Percentiles rank a stretch among this genome's conserved stretches.
Conservation (phyloP, 768 basidiomycete species). For the Crepidotus variabilis region DNA sequence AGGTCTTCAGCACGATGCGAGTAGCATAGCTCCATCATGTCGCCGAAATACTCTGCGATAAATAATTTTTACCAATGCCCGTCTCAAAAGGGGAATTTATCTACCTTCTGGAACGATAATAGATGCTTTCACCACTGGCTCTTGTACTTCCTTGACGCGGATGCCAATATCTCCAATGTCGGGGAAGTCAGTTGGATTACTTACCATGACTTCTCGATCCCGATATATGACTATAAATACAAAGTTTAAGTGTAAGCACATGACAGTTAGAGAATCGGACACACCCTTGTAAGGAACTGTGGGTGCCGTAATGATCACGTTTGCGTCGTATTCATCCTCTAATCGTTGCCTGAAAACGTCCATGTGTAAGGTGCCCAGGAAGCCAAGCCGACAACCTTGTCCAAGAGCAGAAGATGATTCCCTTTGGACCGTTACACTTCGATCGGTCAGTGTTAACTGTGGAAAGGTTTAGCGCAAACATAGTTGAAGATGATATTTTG, state of each 20-base stretch:
- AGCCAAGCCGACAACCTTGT: slow-evolving; percentile 92
- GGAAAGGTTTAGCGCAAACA: slow-evolving; percentile 10
- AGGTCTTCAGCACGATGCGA: slow-evolving; percentile 79
- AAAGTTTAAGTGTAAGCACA: slow-evolving; percentile 1
- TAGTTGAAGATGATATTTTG: slow-evolving; percentile 9
- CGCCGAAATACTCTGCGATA: slow-evolving; percentile 79
- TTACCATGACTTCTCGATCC: slow-evolving; percentile 61
- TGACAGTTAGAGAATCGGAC: slow-evolving; percentile 8
- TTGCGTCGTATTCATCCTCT: slow-evolving; percentile 95
- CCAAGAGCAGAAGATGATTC: slow-evolving; percentile 94
- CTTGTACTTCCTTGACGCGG: slow-evolving; percentile 75
- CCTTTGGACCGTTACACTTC: slow-evolving; percentile 85
- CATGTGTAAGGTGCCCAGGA: slow-evolving; percentile 95
- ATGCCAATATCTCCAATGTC: slow-evolving; percentile 62
- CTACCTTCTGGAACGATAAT: slow-evolving; percentile 93
- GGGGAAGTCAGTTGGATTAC: slow-evolving; percentile 96
- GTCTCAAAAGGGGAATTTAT: slow-evolving; percentile 7
- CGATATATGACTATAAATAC: slow-evolving; percentile 64
- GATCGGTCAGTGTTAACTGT: slow-evolving; percentile 80
- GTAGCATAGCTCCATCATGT: slow-evolving; percentile 94
- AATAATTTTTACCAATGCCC: neutral
- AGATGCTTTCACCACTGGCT: slow-evolving; percentile 90
- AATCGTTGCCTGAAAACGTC: slow-evolving; percentile 93
- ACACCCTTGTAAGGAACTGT: slow-evolving; percentile 90
- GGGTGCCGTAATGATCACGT: slow-evolving; percentile 92